Evolutionary conservation across 768 basidiomycete species (phyloP), one percentile per base, ranked within the genome.

Genomic region (Termitomyces sp.): DNA sequence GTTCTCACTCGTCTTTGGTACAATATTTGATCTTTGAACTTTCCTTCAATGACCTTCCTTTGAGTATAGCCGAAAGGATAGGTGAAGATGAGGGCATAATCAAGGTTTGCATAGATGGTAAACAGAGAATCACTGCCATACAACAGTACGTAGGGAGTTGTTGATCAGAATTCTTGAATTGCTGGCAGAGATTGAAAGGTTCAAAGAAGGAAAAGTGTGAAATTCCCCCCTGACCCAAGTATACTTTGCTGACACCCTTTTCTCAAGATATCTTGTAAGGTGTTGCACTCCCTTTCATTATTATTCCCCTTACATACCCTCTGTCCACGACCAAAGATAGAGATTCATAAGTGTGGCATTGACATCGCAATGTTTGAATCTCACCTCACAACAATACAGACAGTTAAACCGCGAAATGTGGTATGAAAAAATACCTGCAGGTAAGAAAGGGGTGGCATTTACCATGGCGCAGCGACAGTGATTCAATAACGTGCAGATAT

Each of bases 101-200:
- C 19, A 75, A 79, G 21, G 74, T 75, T 0, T 88, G 86, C 58
- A 85, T 87, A 14, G 88, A 88, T 59, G 86, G 86, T n/a, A 88
- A 88, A 64, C 86, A 88, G 60, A 75, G 87, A 32, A 65, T 88
- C 58, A 86, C 87, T 0, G 86, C 86, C 0, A 80, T 88, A 27
- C 74, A 76, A 59, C 75, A 77, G 86, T 87, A 40, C 17, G 63
- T 56, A 21, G 17, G 46, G n/a, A 39, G 28, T 57, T 37, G 42
- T 23, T 50, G 41, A 8, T 30, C 30, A 27, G 30, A 16, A 50
- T 11, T 40, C 10, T 56, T 5, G n/a, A 11, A 39, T 27, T 10
- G 17, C 4, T 51, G 50, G 40, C 50, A 25, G n/a, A 17, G 28
- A 17, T 27, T 37, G 8, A 17, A 17, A 85, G 84, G 59, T 86